Percentiles rank a stretch among this genome's conserved stretches.
phyloP scores from a whole-genome alignment of 768 basidiomycete genomes.

The Hydnomerulius pinastri region DNA sequence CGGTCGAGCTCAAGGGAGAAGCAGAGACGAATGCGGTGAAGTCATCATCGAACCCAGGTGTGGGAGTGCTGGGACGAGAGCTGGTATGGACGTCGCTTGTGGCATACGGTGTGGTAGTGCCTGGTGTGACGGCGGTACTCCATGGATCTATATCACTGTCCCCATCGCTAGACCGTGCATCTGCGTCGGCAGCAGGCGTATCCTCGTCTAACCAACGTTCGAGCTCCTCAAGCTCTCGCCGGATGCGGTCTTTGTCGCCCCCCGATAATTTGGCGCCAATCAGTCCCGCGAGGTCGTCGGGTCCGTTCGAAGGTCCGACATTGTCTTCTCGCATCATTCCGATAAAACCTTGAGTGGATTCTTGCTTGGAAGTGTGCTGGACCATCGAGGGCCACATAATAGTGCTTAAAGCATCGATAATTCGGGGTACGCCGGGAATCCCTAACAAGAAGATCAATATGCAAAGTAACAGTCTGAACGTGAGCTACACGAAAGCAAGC shows the following conservation, averaged over 20 bases:
- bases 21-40: slow-evolving; percentile 77
- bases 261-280: slow-evolving; percentile 25
- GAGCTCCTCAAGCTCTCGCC: slow-evolving; percentile 58
- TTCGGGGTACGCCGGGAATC: slow-evolving; percentile 61
- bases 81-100: slow-evolving; percentile 19
- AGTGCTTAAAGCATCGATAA: slow-evolving; percentile 78
- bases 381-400: slow-evolving; percentile 89
- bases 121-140: slow-evolving; percentile 37
- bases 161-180: slow-evolving; percentile 15
- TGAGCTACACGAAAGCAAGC: neutral
- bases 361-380: slow-evolving; percentile 10
- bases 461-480: neutral
- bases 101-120: slow-evolving; percentile 24
- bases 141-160: slow-evolving; percentile 38
- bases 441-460: slow-evolving; percentile 30
- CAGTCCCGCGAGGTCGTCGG: slow-evolving; percentile 22
- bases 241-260: slow-evolving; percentile 36
- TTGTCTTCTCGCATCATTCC: neutral
- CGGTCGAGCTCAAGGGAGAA: slow-evolving; percentile 26
- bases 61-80: slow-evolving; percentile 36
- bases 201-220: slow-evolving; percentile 62
- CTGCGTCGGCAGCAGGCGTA: slow-evolving; percentile 14
- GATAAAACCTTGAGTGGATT: neutral
- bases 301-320: slow-evolving; percentile 15
- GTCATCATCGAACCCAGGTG: slow-evolving; percentile 71